Evolutionary conservation across 768 basidiomycete genomes (phyloP), one percentile per base, ranked within the genome.

Genomic region (Boletus tomentosulus): DNA sequence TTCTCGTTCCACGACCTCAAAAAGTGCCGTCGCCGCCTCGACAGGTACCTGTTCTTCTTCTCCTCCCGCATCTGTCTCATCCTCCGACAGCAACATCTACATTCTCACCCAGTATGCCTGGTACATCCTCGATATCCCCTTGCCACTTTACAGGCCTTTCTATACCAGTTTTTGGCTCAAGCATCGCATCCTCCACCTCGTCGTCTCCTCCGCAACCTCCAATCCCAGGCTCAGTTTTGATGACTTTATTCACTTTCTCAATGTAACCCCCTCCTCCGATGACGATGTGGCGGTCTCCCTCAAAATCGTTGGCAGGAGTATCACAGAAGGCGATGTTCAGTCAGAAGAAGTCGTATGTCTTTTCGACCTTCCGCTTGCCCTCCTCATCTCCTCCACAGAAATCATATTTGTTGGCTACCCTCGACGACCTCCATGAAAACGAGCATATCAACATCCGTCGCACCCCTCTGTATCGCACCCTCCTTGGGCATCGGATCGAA

Each of bases 61-160:
- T 35, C 34, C 39, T 3, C 16, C 13, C 10, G 6, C 43, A 19
- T 45, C 22, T 4, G 31, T 51, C 59, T 70, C 59, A 66, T n/a
- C 8, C 2, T 48, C 33, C 13, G 6, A 15, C 48, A 88, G 86
- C 24, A 81, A 82, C 55, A 77, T 88, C 3, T 89, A 84, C 55
- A 67, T 89, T 28, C 76, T 78, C 43, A 89, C 87, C 0, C 43
- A 73, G 42, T 65, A 69, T 65, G 85, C 86, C 0, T 89, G 87
- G 87, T 89, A 89, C 57, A 84, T 88, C 51, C 73, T 89, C 2
- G 74, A 76, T 11, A 54, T 56, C 2, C 84, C 87, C 0, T 75
- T 80, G 0, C 43, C 48, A 1, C 33, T 50, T 3, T 89, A 89
- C 57, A 46, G 48, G 13, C 67, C 72, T 1, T 78, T 75, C 49